phyloP scores from a whole-genome alignment of 495 filamentous ascomycete species.

The Xylaria sp. region DNA sequence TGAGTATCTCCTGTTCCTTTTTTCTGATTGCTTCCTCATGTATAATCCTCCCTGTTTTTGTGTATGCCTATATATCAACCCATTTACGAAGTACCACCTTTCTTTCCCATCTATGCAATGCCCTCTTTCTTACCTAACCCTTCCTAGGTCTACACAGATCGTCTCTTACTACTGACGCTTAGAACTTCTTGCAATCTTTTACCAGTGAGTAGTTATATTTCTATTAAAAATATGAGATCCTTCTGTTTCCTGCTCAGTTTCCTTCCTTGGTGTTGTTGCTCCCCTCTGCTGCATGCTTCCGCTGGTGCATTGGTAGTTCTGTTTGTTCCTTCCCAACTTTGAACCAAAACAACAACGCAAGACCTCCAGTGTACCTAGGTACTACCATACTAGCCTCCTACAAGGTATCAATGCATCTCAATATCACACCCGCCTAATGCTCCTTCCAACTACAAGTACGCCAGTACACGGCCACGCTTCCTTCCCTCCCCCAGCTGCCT shows the following conservation, averaged over 20 bases:
- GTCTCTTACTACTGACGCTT: background rate
- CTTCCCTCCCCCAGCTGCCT: background rate
- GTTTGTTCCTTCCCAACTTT: constrained; percentile 8
- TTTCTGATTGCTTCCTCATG: background rate
- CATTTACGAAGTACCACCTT: background rate
- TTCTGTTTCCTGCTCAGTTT: background rate
- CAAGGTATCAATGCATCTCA: background rate
- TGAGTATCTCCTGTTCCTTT: background rate
- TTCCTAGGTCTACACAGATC: background rate
- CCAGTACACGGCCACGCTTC: background rate
- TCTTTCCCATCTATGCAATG: background rate
- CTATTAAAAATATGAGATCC: background rate
- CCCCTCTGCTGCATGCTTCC: background rate
- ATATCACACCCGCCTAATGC: background rate
- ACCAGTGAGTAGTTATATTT: background rate
- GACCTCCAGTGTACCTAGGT: constrained; percentile 12
- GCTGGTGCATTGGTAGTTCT: background rate
- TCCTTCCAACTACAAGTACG: background rate
- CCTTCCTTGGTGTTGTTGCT: background rate
- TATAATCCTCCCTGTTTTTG: background rate
- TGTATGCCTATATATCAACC: background rate
- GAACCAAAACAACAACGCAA: background rate
- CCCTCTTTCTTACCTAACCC: background rate
- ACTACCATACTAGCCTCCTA: background rate
- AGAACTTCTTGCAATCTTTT: too few relatives aligned